Evolutionary conservation across 768 basidiomycete genomes (phyloP).

Genomic region (Mycena filopes): DNA sequence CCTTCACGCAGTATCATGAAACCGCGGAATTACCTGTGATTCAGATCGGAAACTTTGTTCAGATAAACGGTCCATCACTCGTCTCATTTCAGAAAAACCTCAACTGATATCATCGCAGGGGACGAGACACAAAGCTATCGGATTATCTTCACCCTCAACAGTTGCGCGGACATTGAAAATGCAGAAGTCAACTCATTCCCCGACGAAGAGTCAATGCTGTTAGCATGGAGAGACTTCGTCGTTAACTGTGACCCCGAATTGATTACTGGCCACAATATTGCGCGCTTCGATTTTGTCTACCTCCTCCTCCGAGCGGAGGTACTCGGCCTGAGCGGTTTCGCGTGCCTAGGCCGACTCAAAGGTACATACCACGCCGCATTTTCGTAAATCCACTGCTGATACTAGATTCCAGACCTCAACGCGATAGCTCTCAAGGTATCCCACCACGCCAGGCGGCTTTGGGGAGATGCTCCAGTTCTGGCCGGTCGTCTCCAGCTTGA

Average conservation of each 20-base stretch:
- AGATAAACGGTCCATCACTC: not conserved
- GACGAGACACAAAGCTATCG: constrained; percentile 41
- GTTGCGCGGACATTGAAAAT: constrained; percentile 81
- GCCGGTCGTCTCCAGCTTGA: constrained; percentile 21
- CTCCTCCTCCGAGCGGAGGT: constrained; percentile 72
- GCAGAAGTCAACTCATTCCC: constrained; percentile 76
- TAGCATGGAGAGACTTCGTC: constrained; percentile 73
- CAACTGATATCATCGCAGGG: not conserved
- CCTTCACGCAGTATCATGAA: not conserved
- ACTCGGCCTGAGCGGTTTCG: not conserved
- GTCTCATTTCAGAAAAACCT: no score
- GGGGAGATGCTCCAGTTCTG: constrained; percentile 7
- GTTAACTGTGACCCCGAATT: constrained; percentile 79
- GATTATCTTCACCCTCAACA: constrained; percentile 80
- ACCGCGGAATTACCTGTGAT: constrained; percentile 1
- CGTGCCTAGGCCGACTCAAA: constrained; percentile 20
- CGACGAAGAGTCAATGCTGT: constrained; percentile 65
- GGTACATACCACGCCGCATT: not conserved
- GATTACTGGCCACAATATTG: constrained; percentile 79
- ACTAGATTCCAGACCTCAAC: not conserved
- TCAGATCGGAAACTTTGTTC: constrained; percentile 11
- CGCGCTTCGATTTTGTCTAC: constrained; percentile 82
- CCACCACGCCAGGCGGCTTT: not conserved
- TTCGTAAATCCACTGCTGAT: not conserved
- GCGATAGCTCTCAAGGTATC: not conserved